Evolutionary conservation across 148 eudicot genomes (phyloP).

Genomic region (Fagopyrum esculentum): DNA sequence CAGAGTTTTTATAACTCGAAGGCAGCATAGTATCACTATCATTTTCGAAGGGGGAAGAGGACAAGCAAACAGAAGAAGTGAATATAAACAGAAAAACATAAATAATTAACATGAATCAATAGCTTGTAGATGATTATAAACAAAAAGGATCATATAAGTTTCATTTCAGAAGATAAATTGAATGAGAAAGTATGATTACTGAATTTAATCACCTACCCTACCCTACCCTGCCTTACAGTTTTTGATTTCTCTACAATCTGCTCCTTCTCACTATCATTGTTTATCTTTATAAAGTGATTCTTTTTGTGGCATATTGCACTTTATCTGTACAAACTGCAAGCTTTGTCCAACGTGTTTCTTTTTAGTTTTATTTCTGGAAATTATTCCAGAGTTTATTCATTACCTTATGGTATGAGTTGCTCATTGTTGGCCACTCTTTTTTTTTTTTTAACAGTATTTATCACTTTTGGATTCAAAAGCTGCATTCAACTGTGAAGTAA

Average conservation of each 20-base stretch:
- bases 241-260: no score
- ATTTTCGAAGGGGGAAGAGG: neutral
- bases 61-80: neutral
- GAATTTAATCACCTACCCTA: neutral
- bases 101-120: neutral
- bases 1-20: neutral
- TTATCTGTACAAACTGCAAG: no score
- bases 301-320: no score
- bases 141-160: neutral
- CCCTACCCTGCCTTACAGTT: neutral
- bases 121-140: neutral
- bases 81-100: neutral
- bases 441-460: conserved; percentile 43
- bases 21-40: neutral
- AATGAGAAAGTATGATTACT: neutral
- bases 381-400: neutral
- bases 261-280: no score
- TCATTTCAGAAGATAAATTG: neutral
- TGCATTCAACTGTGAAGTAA: conserved; percentile 88
- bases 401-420: neutral
- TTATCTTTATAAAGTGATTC: no score
- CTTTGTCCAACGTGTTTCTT: neutral
- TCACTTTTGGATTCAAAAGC: conserved; percentile 75
- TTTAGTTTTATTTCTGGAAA: neutral
- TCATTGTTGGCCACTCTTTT: neutral